These are phyloP conservation scores for Orbilia oligospora DNA, from an alignment of 2,329 filamentous ascomycete genomes.

Conservation along the genomic window DNA sequence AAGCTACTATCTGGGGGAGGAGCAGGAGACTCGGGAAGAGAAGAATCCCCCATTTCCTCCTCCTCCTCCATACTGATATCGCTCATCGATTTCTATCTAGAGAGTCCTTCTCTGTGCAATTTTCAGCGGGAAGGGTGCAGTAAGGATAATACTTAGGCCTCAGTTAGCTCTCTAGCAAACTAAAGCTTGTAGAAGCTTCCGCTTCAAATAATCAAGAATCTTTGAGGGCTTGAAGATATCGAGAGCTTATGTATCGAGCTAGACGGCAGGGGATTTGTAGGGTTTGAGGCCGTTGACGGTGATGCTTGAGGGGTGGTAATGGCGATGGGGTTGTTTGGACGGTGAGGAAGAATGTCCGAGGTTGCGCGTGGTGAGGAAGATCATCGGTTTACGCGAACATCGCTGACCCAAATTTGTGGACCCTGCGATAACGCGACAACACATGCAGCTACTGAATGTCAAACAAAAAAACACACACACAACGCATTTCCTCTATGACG, in stretches of 20 bases:
- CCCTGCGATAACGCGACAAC: no score
- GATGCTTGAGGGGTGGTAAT: no score
- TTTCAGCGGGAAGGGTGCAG: conserved; percentile 4
- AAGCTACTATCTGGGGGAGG: background rate
- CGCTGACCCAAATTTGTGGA: no score
- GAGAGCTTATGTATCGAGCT: background rate
- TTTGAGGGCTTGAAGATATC: background rate
- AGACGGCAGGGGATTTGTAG: background rate
- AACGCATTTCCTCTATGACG: no score
- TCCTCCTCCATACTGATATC: conserved; percentile 39
- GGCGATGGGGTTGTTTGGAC: no score
- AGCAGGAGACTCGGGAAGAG: background rate
- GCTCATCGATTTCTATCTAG: background rate
- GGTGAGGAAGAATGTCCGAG: no score
- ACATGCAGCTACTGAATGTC: no score
- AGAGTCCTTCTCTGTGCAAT: background rate
- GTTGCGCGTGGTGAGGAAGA: no score
- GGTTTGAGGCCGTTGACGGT: background rate
- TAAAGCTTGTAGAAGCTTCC: background rate
- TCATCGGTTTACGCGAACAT: no score
- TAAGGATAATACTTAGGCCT: background rate
- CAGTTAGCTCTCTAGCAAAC: background rate
- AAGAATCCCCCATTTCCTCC: conserved; percentile 35
- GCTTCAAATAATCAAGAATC: background rate
- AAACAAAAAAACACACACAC: no score